Conservation (phyloP, 345 rosid species). For the Excoecaria agallocha region DNA sequence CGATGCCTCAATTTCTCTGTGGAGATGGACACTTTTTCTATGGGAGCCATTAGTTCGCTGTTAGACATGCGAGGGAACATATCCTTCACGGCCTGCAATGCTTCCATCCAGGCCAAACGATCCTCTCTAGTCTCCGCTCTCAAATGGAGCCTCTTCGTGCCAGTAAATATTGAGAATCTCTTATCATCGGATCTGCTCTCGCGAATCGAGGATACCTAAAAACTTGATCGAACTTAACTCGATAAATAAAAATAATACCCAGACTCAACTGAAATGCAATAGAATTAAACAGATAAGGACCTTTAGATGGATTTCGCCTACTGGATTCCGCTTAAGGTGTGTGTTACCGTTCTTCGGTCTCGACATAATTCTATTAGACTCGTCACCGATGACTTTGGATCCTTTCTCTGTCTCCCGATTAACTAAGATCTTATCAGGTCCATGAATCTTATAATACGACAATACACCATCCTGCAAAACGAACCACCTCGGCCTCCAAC, state of each 20-base stretch:
- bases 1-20: conserved; percentile 69
- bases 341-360: conserved; percentile 30
- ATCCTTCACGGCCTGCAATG: conserved; percentile 64
- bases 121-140: conserved; percentile 64
- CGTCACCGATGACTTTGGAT: conserved; percentile 75
- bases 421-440: conserved; percentile 82
- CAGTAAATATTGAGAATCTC: conserved; percentile 71
- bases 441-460: conserved; percentile 89
- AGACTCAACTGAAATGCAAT: not conserved
- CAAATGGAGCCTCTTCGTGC: conserved; percentile 73
- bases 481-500: conserved; percentile 98
- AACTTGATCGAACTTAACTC: not conserved
- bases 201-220: conserved; percentile 58
- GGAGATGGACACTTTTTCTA: conserved; percentile 46
- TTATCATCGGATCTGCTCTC: conserved; percentile 68
- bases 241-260: not conserved
- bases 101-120: conserved; percentile 60
- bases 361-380: conserved; percentile 55
- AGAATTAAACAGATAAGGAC: conserved; percentile 19
- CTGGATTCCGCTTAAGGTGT: conserved; percentile 48
- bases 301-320: conserved; percentile 82
- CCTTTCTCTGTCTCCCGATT: conserved; percentile 69
- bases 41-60: conserved; percentile 60
- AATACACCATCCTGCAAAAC: conserved; percentile 93
- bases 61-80: conserved; percentile 79